Percentiles rank a stretch among this genome's conserved stretches.
Conservation (phyloP, 768 basidiomycete species). For the Boletus rubroflammeus region DNA sequence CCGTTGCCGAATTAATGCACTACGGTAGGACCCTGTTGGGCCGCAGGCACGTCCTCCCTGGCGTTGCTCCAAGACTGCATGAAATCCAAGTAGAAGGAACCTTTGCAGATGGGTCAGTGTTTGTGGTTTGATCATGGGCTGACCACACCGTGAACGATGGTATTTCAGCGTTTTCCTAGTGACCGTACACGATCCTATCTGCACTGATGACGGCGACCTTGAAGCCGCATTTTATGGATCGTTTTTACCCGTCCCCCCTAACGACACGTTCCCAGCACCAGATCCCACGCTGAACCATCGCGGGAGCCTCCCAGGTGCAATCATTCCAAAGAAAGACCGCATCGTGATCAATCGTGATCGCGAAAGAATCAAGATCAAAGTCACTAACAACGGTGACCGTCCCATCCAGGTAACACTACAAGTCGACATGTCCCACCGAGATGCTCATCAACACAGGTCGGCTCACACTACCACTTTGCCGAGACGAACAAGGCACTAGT, state of each 20-base stretch:
- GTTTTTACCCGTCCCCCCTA: conserved; percentile 77
- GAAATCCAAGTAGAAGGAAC: conserved; percentile 95
- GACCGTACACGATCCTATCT: conserved; percentile 93
- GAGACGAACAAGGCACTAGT: conserved; percentile 79
- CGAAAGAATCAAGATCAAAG: conserved; percentile 62
- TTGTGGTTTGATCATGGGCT: neutral
- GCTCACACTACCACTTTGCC: conserved; percentile 92
- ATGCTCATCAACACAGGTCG: conserved; percentile 50
- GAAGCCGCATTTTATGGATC: conserved; percentile 89
- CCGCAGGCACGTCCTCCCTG: conserved; percentile 81
- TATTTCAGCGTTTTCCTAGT: conserved; percentile 74
- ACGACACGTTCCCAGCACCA: conserved; percentile 58
- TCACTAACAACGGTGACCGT: conserved; percentile 89
- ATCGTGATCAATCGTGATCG: conserved; percentile 78
- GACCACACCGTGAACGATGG: neutral
- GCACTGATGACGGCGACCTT: conserved; percentile 75
- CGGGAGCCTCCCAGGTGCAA: conserved; percentile 67
- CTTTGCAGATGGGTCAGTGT: conserved; percentile 73
- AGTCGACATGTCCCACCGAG: neutral
- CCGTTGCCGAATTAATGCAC: conserved; percentile 90
- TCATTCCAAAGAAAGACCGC: conserved; percentile 60
- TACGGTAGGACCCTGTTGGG: conserved; percentile 87
- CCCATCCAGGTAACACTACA: conserved; percentile 73
- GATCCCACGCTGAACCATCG: conserved; percentile 47
- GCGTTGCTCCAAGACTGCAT: conserved; percentile 70